Evolutionary conservation across 2,329 filamentous ascomycete species (phyloP), one percentile per base, ranked within the genome.

Genomic region (Fusarium austroafricanum): DNA sequence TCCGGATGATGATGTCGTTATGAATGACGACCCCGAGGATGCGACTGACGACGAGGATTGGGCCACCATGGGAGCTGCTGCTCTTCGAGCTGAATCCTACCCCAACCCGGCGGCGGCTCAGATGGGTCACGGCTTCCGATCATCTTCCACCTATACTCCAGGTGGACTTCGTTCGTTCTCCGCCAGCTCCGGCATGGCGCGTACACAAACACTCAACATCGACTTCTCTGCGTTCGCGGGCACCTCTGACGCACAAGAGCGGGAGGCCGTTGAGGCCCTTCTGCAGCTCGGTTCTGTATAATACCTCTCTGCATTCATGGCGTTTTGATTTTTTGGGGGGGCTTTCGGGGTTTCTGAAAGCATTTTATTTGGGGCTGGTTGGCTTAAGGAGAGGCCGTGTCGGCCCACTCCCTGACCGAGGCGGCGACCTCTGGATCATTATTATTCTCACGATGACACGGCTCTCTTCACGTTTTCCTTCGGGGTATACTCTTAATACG

Each of bases 31-130:
- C 75, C 89, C 92, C 63, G 90, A 92, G 70, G 93, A 97, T 75
- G 87, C 92, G 61, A 98, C 96, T 23, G 96, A 98, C 76, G 93
- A 97, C 76, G 95, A 98, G 79, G 94, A 98, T 80, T 97, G 95
- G 94, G 93, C 92, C 45, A 89, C 92, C 52, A 91, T 97, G 65
- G 95, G 94, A 55, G 93, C 94, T 29, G 93, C 92, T 55, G 92
- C 93, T 69, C 86, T 97, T 71, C 90, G 94, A 68, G 87, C 87
- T 61, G 85, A 86, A 47, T 90, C 88, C 9, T 89, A 89, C 73
- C 84, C 86, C 55, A 85, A 80, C 73, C 86, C 83, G 71, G 82
- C 78, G 10, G 81, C 84, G 55, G 80, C 90, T 84, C 79, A 87
- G 80, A 81, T 89, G 79, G 75, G 82, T 81, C 74, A 79, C 71